phyloP scores from a whole-genome alignment of 306 rosid species.

The Betula pendula region DNA sequence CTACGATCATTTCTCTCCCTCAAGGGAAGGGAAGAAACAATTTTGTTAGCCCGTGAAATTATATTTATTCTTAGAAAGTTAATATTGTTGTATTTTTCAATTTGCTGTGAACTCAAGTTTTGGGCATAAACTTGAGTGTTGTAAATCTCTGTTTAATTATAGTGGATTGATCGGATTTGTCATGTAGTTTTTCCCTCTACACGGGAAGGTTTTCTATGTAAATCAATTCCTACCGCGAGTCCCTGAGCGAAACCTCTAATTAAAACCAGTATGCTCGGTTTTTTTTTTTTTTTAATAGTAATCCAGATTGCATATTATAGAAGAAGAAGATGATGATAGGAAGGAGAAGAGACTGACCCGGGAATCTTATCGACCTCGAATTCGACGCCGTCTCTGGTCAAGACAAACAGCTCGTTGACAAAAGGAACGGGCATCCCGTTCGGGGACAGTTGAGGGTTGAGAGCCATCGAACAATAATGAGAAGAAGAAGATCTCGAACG shows the following conservation, averaged over 20 bases:
- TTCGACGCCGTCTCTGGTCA: slow-evolving; percentile 96
- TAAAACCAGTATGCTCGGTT: not conserved
- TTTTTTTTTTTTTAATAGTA: not conserved
- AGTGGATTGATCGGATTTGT: too few relatives aligned
- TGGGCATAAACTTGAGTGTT: too few relatives aligned
- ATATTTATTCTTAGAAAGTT: too few relatives aligned
- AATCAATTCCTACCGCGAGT: not conserved
- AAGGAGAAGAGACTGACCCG: slow-evolving; percentile 44
- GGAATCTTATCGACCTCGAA: slow-evolving; percentile 90
- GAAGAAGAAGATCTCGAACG: not conserved
- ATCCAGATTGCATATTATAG: not conserved
- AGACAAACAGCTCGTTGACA: slow-evolving; percentile 79
- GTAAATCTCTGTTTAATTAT: too few relatives aligned
- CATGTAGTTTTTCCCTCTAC: too few relatives aligned
- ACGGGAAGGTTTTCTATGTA: too few relatives aligned
- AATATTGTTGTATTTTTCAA: too few relatives aligned
- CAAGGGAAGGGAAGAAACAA: too few relatives aligned
- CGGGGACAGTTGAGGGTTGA: slow-evolving; percentile 81
- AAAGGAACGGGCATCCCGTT: slow-evolving; percentile 88
- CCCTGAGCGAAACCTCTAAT: not conserved
- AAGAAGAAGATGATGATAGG: not conserved
- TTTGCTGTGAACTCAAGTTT: too few relatives aligned
- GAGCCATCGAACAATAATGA: slow-evolving; percentile 51
- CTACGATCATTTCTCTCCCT: too few relatives aligned
- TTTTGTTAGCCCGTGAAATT: too few relatives aligned